Conservation (phyloP, 768 basidiomycete species). For the Rhizopogon salebrosus region DNA sequence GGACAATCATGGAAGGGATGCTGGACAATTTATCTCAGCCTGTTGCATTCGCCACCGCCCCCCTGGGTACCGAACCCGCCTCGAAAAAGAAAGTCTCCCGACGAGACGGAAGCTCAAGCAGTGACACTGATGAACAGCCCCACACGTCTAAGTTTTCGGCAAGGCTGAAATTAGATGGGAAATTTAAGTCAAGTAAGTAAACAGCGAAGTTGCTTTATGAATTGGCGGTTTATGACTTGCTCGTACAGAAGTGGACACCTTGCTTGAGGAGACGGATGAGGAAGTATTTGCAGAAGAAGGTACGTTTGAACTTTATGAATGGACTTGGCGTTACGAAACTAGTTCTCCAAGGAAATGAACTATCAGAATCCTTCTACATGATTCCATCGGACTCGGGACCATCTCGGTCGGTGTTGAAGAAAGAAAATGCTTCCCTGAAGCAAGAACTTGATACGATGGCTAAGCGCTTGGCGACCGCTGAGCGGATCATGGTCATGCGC, state of each 20-base stretch:
- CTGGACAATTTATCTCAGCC: constrained; percentile 80
- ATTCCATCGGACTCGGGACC: constrained; percentile 60
- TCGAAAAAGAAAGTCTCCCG: constrained; percentile 22
- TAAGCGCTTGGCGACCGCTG: constrained; percentile 53
- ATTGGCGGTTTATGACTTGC: not conserved
- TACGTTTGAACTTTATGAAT: constrained; percentile 20
- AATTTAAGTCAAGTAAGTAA: constrained; percentile 17
- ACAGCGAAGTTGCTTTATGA: not conserved
- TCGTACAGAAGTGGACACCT: constrained; percentile 12
- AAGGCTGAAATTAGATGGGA: constrained; percentile 25
- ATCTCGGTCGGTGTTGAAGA: constrained; percentile 44
- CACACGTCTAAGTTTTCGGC: constrained; percentile 53
- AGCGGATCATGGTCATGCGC: constrained; percentile 59
- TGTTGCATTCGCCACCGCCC: constrained; percentile 76
- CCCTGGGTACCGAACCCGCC: constrained; percentile 45
- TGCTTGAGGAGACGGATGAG: constrained; percentile 50
- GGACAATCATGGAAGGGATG: constrained; percentile 85
- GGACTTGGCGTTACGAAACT: not conserved
- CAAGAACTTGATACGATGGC: constrained; percentile 53
- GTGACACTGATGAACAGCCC: constrained; percentile 70
- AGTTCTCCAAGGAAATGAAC: constrained; percentile 47
- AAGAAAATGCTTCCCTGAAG: constrained; percentile 64
- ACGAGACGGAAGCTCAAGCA: constrained; percentile 51
- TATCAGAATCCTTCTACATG: constrained; percentile 77
- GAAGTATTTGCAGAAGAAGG: constrained; percentile 62